Evolutionary conservation across 2,329 filamentous ascomycete species (phyloP).

Genomic region (Penicillium concentricum): DNA sequence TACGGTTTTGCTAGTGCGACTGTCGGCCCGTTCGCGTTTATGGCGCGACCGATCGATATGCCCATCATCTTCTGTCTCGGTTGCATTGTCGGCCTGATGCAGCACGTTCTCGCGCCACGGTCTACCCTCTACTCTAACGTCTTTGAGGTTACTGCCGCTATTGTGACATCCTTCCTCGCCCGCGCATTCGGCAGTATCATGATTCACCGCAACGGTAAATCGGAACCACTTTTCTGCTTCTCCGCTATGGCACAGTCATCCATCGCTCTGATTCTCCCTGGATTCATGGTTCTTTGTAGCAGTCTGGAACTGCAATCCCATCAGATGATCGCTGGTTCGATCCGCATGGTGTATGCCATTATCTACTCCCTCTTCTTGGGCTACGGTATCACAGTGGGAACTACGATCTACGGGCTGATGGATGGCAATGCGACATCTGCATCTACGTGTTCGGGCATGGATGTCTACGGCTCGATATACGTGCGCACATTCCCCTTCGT

Average conservation of each 20-base stretch:
- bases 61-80: slow-evolving; percentile 77
- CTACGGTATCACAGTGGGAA: slow-evolving; percentile 69
- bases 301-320: slow-evolving; percentile 69
- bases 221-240: slow-evolving; percentile 63
- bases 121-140: slow-evolving; percentile 69
- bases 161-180: slow-evolving; percentile 68
- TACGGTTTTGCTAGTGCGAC: slow-evolving; percentile 74
- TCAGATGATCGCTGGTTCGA: slow-evolving; percentile 68
- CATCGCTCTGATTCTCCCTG: slow-evolving; percentile 71
- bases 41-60: slow-evolving; percentile 74
- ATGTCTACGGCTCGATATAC: slow-evolving; percentile 43
- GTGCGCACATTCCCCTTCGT: slow-evolving; percentile 70
- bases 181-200: slow-evolving; percentile 67
- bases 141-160: slow-evolving; percentile 64
- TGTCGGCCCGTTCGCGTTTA: slow-evolving; percentile 80
- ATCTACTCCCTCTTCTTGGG: slow-evolving; percentile 72
- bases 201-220: slow-evolving; percentile 40
- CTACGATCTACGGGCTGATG: slow-evolving; percentile 62
- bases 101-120: slow-evolving; percentile 71
- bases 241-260: slow-evolving; percentile 70
- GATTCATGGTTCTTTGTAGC: slow-evolving; percentile 62
- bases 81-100: slow-evolving; percentile 70
- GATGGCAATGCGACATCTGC: slow-evolving; percentile 55
- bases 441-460: slow-evolving; percentile 53
- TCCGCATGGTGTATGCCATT: slow-evolving; percentile 74